phyloP scores from a whole-genome alignment of 1,284 basidiomycete species.

The Earliella scabrosa region DNA sequence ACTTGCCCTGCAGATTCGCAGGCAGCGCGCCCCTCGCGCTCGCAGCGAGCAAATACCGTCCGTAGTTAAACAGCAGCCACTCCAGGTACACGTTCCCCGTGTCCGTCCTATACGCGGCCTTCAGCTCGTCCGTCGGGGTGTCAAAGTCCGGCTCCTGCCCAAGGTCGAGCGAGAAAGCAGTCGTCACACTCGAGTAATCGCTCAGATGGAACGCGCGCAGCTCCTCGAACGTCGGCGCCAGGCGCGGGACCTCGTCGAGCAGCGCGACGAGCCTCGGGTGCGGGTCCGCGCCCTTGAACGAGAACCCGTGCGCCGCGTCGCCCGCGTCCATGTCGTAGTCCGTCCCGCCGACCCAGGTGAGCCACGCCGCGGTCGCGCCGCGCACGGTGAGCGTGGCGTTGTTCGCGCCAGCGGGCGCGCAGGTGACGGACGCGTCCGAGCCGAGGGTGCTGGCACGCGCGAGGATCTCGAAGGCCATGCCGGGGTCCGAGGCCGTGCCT shows the following conservation, averaged over 20 bases:
- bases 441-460: constrained; percentile 45
- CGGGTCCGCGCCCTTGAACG: constrained; percentile 67
- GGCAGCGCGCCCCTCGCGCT: constrained; percentile 68
- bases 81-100: constrained; percentile 68
- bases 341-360: constrained; percentile 74
- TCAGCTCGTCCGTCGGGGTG: constrained; percentile 62
- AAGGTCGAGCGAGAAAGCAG: constrained; percentile 58
- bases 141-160: constrained; percentile 58
- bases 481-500: constrained; percentile 53
- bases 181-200: constrained; percentile 51
- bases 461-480: constrained; percentile 74
- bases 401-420: constrained; percentile 33
- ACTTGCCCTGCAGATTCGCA: constrained; percentile 76
- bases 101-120: constrained; percentile 54
- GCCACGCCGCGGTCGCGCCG: constrained; percentile 53
- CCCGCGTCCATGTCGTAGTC: constrained; percentile 69
- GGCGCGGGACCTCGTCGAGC: constrained; percentile 39
- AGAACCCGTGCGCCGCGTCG: constrained; percentile 54
- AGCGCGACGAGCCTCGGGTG: constrained; percentile 50
- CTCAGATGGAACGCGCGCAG: constrained; percentile 51
- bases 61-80: constrained; percentile 75
- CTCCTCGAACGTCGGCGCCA: constrained; percentile 35
- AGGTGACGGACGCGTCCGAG: constrained; percentile 29
- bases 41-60: constrained; percentile 66
- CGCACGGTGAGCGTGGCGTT: constrained; percentile 62